Evolutionary conservation across 495 filamentous ascomycete genomes (phyloP).

Genomic region (Pseudotulostoma volvatum): DNA sequence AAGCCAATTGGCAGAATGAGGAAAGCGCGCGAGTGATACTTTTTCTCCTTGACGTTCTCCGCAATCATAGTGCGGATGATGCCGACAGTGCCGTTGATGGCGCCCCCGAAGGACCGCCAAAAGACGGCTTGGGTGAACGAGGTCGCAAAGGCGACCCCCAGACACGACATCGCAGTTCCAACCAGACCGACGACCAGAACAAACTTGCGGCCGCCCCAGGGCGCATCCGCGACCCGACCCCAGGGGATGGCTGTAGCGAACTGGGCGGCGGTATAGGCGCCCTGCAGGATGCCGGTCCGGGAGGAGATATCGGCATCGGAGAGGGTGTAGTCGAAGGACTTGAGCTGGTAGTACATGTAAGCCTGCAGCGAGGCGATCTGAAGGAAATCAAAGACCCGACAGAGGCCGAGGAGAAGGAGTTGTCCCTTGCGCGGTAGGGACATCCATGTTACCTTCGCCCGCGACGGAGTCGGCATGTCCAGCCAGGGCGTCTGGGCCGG

Average conservation of each 20-base stretch:
- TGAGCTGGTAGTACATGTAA: slow-evolving; percentile 69
- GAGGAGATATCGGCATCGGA: slow-evolving; percentile 53
- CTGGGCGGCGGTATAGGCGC: slow-evolving; percentile 67
- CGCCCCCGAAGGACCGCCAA: slow-evolving; percentile 58
- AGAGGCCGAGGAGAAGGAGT: slow-evolving; percentile 53
- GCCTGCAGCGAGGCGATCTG: slow-evolving; percentile 36
- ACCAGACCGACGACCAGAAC: slow-evolving; percentile 60
- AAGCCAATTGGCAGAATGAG: slow-evolving; percentile 59
- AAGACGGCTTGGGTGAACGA: slow-evolving; percentile 55
- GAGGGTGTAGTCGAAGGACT: slow-evolving; percentile 48
- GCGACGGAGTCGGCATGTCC: no score
- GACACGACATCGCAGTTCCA: slow-evolving; percentile 51
- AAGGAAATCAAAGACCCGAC: slow-evolving; percentile 44
- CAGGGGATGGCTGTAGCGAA: slow-evolving; percentile 75
- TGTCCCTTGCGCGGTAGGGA: slow-evolving; percentile 61
- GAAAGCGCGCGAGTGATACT: slow-evolving; percentile 50
- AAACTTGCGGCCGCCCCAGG: slow-evolving; percentile 54
- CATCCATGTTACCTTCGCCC: slow-evolving; percentile 44
- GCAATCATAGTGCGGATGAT: slow-evolving; percentile 71
- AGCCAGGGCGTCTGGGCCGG: no score
- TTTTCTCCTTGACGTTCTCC: slow-evolving; percentile 61
- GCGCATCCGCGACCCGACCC: slow-evolving; percentile 60
- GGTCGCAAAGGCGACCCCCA: slow-evolving; percentile 69
- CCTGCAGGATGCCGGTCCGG: slow-evolving; percentile 65
- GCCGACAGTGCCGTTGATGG: slow-evolving; percentile 68